Evolutionary conservation across 495 filamentous ascomycete genomes (phyloP).

Genomic region (Talaromyces adpressus): DNA sequence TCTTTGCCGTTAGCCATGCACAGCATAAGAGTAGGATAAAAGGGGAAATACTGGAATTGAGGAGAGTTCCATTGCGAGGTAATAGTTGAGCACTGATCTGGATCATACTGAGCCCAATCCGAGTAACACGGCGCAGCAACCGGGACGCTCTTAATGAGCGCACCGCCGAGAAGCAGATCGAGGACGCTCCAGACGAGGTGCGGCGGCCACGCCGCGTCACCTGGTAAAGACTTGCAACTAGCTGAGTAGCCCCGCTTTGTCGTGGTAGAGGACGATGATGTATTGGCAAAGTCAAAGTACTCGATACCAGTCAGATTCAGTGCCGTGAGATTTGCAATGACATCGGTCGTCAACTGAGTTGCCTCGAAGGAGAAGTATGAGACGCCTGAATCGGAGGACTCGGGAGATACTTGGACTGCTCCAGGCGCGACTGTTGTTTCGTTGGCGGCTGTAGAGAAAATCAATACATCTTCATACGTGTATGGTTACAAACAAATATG

Average conservation of each 20-base stretch:
- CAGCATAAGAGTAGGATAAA: background rate
- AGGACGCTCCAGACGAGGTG: slow-evolving; percentile 28
- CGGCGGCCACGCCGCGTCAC: slow-evolving; percentile 41
- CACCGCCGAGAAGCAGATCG: slow-evolving; percentile 34
- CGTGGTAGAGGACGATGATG: background rate
- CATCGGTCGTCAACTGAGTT: background rate
- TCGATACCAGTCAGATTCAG: background rate
- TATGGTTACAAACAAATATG: background rate
- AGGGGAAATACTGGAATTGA: slow-evolving; percentile 22
- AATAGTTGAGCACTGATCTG: slow-evolving; percentile 18
- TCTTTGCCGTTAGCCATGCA: slow-evolving; percentile 11
- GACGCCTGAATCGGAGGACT: background rate
- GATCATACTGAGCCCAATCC: slow-evolving; percentile 27
- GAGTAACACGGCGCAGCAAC: slow-evolving; percentile 38
- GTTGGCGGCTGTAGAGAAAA: background rate
- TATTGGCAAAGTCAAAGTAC: background rate
- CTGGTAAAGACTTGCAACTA: slow-evolving; percentile 37
- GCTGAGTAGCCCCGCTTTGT: background rate
- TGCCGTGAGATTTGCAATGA: background rate
- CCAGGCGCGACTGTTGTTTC: background rate
- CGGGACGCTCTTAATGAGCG: slow-evolving; percentile 39
- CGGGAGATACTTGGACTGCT: background rate
- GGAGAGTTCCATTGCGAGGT: slow-evolving; percentile 22
- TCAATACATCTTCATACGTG: no score
- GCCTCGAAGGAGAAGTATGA: background rate